Evolutionary conservation across 169 alveolate species (phyloP).

Genomic region (Amoebophrya sp.): DNA sequence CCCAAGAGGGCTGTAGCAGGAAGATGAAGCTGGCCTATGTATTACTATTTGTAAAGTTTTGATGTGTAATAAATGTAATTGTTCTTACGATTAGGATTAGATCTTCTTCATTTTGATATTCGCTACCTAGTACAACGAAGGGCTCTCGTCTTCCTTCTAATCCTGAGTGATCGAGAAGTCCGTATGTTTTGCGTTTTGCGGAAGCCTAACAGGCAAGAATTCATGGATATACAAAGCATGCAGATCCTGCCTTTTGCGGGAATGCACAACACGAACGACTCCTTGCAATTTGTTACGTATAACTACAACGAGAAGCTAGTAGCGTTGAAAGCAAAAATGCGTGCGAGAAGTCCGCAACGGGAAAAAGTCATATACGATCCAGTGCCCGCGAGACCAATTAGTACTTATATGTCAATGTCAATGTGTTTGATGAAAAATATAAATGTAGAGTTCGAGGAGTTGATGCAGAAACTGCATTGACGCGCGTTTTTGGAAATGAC

Average conservation of each 20-base stretch:
- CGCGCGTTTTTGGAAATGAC: no score
- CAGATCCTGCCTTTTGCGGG: slow-evolving; percentile 10
- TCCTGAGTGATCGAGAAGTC: neutral
- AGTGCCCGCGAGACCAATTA: neutral
- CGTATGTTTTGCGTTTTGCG: neutral
- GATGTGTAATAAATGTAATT: no score
- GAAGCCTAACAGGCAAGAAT: slow-evolving; percentile 6
- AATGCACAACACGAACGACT: neutral
- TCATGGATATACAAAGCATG: neutral
- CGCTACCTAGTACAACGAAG: no score
- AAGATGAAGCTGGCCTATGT: no score
- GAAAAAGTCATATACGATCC: neutral
- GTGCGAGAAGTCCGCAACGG: neutral
- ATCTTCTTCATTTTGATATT: no score
- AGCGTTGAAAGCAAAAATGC: slow-evolving; percentile 14
- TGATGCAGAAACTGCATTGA: no score
- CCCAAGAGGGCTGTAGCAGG: no score
- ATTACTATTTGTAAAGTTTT: no score
- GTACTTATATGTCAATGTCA: neutral
- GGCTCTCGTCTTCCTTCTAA: no score
- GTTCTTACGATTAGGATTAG: no score
- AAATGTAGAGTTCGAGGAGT: no score
- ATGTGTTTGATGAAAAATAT: neutral
- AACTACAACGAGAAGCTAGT: neutral
- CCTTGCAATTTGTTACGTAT: neutral